Evolutionary conservation across 495 filamentous ascomycete genomes (phyloP), one percentile per base, ranked within the genome.

Genomic region (Aspergillus nidulans): DNA sequence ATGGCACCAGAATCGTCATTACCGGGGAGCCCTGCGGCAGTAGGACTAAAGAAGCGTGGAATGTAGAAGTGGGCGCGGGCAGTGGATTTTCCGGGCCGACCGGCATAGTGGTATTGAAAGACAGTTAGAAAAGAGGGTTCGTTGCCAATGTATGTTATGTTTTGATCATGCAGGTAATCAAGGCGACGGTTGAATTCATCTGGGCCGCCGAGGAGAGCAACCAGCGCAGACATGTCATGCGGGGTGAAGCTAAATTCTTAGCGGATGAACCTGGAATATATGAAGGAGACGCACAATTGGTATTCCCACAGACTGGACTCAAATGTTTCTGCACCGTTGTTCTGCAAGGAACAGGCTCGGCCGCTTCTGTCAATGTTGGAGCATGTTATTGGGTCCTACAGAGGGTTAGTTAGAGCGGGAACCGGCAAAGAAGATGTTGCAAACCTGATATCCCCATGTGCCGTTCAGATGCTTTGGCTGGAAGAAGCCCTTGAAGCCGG

Each of bases 51-150:
- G 52, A 64, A 78, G 13, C 64, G 52, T 6, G 73, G 75, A 23
- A 78, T 75, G 52, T 78, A 73, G 38, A 70, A 67, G 36, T 75
- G 74, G 8, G 69, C 67, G 12, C 74, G 69, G 10, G 65, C 55
- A 9, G 75, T 75, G 18, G 73, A 76, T 23, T 82, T 79, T 42
- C 81, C 80, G 46, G 87, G 87, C 16, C 81, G 77, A 30, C 81
- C 81, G 26, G 81, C 84, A 65, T 82, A 92, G 71, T 90, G 85
- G 70, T 86, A 90, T 43, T 90, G 81, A 61, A 85, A 91, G 15
- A 86, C 84, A 0, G 83, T 83, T 0, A 80, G 76, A 67, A 91
- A 89, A 45, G 77, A 72, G 10, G 86, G 87, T 65, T 90, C 85
- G 68, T 90, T 90, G 23, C 82, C 84, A 0, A 85, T 83, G 65